Percentiles rank a stretch among this genome's conserved stretches.
phyloP scores from a whole-genome alignment of 495 filamentous ascomycete species.

The Penicillium angulare region DNA sequence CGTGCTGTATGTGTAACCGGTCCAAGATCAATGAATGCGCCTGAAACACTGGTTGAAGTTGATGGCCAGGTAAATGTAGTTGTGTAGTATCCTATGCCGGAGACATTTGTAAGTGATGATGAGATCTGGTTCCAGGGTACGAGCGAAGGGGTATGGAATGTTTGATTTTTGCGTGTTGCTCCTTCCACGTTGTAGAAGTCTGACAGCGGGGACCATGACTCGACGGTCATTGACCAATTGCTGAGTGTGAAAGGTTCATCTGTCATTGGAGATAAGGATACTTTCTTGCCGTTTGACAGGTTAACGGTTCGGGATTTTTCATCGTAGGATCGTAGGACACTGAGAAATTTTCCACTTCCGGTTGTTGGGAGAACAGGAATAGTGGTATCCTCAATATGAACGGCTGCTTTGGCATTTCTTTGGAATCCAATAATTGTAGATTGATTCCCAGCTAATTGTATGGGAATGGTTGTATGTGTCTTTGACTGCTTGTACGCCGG shows the following conservation, averaged over 20 bases:
- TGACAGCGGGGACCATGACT: conserved; percentile 37
- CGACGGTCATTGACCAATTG: conserved; percentile 43
- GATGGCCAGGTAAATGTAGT: conserved; percentile 32
- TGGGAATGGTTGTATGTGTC: conserved; percentile 20
- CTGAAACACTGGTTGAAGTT: conserved; percentile 4
- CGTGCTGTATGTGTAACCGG: conserved; percentile 12
- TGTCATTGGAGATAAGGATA: conserved; percentile 11
- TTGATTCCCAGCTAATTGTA: conserved; percentile 34
- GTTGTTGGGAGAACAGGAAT: conserved; percentile 13
- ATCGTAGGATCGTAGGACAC: neutral
- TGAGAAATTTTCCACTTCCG: neutral
- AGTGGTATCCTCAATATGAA: conserved; percentile 11
- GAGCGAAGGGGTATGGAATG: conserved; percentile 26
- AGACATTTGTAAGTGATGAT: conserved; percentile 56
- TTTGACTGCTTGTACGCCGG: conserved; percentile 22
- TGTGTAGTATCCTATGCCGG: conserved; percentile 59
- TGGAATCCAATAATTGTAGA: conserved; percentile 36
- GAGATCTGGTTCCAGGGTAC: conserved; percentile 50
- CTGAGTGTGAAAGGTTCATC: conserved; percentile 19
- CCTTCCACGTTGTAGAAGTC: conserved; percentile 27
- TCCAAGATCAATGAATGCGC: conserved; percentile 24
- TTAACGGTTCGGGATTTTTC: neutral
- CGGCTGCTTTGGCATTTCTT: conserved; percentile 1
- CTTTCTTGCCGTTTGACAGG: conserved; percentile 11
- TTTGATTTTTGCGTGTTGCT: conserved; percentile 23